These are phyloP conservation scores for Curvularia sp. DNA, from an alignment of 2,329 filamentous ascomycete species.

Conservation along the genomic window DNA sequence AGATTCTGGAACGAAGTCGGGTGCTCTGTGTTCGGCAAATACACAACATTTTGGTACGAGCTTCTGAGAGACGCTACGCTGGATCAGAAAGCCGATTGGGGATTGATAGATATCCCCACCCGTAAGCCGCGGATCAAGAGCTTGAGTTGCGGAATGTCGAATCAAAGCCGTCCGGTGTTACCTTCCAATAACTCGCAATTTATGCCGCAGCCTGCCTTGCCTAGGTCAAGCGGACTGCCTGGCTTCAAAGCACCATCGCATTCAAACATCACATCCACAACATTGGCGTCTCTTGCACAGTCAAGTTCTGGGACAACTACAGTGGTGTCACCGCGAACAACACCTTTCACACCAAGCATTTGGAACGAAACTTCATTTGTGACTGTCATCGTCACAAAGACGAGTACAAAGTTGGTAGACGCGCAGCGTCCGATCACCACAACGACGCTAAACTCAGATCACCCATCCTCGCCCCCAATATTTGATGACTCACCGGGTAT, in stretches of 20 bases:
- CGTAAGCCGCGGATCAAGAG: constrained; percentile 29
- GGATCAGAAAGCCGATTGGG: constrained; percentile 35
- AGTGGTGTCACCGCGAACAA: constrained; percentile 6
- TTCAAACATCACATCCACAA: neutral
- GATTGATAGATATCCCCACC: constrained; percentile 27
- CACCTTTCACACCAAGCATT: constrained; percentile 1
- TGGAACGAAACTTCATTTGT: neutral
- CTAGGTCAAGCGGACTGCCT: neutral
- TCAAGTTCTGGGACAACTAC: neutral
- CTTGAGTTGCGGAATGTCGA: constrained; percentile 25
- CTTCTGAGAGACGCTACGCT: constrained; percentile 33
- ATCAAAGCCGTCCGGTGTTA: neutral
- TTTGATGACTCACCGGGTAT: neutral
- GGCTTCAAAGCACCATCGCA: neutral
- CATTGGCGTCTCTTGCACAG: neutral
- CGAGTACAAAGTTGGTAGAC: neutral
- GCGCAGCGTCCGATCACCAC: neutral
- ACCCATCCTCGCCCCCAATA: neutral
- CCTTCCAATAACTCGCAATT: constrained; percentile 3
- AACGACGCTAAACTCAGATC: neutral
- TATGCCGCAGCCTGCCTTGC: neutral
- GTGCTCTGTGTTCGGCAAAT: constrained; percentile 39
- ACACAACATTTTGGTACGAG: constrained; percentile 46
- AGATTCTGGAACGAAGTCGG: constrained; percentile 42
- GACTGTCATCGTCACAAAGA: constrained; percentile 6